Base-by-base conservation (phyloP, 495 filamentous ascomycete species). In the Penicillium simplicissimum region DNA sequence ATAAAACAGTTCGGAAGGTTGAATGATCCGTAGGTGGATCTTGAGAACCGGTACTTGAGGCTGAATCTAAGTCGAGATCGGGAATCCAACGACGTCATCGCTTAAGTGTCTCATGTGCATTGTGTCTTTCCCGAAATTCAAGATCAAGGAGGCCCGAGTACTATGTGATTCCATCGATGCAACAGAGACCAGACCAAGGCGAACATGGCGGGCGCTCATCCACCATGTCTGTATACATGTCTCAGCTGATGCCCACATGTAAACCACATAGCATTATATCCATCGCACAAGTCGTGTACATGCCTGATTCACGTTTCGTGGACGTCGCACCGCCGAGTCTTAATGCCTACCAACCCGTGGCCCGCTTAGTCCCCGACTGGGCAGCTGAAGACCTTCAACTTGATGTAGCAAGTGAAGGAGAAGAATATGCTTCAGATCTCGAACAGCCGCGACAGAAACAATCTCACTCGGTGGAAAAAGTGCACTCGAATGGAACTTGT, bases 401-500 rank as follows among this genome's bases (percentile, higher is more conserved):
- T 13, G 6, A 7, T 45, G 11, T 31, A 31, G 28, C 28, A 7
- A 31, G 28, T 5, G 4, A 31, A 31, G 28, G 42, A 45, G 17
- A 45, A 49, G 45, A 31, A 11, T 14, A n/a, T 1, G 21, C 14
- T 31, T 49, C 4, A 51, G 15, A 9, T 52, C 21, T 15, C 43
- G 43, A 33, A 65, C 19, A 3, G 25, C 38, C 2, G 7, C n/a
- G 4, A 40, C 33, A 8, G 28, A 51, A 10, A 54, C 62, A 7
- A 43, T 8, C 8, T 52, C 54, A 10, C 19, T 47, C 1, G 40
- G 47, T 3, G 21, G 1, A 1, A 40, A 11, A 21, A 79, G 63
- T 11, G 76, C 80, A 55, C 74, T 76, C 1, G 74, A 77, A 69
- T 82, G 79, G 60, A 74, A 81, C 35, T 61, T 74, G 1, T 23